Conservation (phyloP, 2,329 filamentous ascomycete species). For the Nigrograna mackinnonii region DNA sequence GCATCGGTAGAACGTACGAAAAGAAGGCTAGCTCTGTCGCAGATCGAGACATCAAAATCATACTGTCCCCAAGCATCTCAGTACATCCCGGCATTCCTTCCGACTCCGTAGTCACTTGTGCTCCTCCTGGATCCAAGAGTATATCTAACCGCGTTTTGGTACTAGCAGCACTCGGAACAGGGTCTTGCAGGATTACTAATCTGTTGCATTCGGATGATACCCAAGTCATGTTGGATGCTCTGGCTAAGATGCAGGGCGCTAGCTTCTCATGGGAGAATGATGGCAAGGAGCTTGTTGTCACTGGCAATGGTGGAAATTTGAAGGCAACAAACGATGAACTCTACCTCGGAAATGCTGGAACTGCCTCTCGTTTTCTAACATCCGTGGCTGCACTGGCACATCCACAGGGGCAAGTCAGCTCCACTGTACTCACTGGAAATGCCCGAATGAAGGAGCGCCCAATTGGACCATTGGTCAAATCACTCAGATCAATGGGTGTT, state of each 20-base stretch:
- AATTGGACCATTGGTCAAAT: conserved; percentile 90
- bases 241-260: conserved; percentile 80
- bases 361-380: conserved; percentile 91
- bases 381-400: conserved; percentile 85
- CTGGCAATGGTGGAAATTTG: conserved; percentile 86
- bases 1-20: conserved; percentile 87
- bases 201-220: conserved; percentile 95
- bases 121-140: conserved; percentile 93
- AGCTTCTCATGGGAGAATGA: conserved; percentile 93
- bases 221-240: conserved; percentile 95
- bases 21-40: conserved; percentile 86
- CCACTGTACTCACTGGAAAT: conserved; percentile 88
- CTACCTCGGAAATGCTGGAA: conserved; percentile 95
- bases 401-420: conserved; percentile 61
- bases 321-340: conserved; percentile 75
- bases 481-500: conserved; percentile 85
- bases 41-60: conserved; percentile 79
- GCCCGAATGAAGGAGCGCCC: conserved; percentile 94
- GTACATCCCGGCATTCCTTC: conserved; percentile 73
- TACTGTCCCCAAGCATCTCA: conserved; percentile 77
- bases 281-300: conserved; percentile 86
- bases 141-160: conserved; percentile 95
- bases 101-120: conserved; percentile 71
- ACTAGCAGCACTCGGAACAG: conserved; percentile 86
- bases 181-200: conserved; percentile 87